Base-by-base conservation (phyloP, 805 yeast genomes). In the Teunomyces stri region DNA sequence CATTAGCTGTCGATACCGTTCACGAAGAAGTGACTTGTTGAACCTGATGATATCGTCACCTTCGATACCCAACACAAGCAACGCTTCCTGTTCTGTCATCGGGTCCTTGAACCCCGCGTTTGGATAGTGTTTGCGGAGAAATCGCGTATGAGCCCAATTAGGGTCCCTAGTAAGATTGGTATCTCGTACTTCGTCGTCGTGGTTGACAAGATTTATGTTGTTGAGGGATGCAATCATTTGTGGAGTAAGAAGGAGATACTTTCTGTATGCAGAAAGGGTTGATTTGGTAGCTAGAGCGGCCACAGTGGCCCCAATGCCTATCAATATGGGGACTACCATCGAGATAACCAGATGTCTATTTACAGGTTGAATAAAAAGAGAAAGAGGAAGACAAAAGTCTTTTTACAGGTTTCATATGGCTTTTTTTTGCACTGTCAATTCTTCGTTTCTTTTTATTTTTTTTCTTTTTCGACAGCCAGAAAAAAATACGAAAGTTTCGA, bases 221-320 rank as follows among this genome's bases (percentile, higher is more conserved):
- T 69, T 69, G 30, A 69, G 47, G 4, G 64, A 51, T n/a, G 73
- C 73, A 29, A 69, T 61, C 70, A 66, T 64, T 30, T 54, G 60
- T 12, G 72, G 72, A 0, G 72, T 65, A 15, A 67, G 51, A 13
- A 49, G 41, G 44, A 48, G 42, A 21, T 51, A 72, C 62, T 65
- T 62, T 61, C 62, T 48, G 43, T 56, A 60, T 1, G 74, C 66
- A 5, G 61, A 39, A 2, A 66, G 15, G 12, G 70, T 59, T 7
- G 69, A 55, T 53, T 58, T 65, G 31, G 63, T 69, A 0, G 81
- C 69, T n/a, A 81, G 45, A 1, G 85, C 85, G 1, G 66, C 70
- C 0, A 74, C 51, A 0, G 86, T 76, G 3, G 75, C 76, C 0
- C 84, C 85, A n/a, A 78, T 42, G 5, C 84, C 85, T 12, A 79